A percentile compares a stretch with the other conserved stretches of the same genome.
These are phyloP conservation scores for Fusarium odoratissimum DNA, from an alignment of 2,329 filamentous ascomycete species.

Conservation along the genomic window DNA sequence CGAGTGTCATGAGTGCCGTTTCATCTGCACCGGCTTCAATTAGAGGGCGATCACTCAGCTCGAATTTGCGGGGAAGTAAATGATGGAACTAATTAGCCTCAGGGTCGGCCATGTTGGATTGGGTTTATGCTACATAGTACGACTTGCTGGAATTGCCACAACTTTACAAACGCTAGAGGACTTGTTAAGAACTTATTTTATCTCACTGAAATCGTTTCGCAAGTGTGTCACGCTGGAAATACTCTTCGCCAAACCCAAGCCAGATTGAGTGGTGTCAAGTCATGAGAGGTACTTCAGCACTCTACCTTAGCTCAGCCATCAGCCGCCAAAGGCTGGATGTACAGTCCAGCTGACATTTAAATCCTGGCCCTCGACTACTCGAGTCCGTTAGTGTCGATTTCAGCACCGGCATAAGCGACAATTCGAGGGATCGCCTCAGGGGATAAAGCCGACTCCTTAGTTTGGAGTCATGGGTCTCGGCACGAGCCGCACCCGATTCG, in stretches of 20 bases:
- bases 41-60: background rate
- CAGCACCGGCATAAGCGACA: background rate
- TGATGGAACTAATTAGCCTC: too few relatives aligned
- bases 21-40: background rate
- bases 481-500: slow-evolving; percentile 6
- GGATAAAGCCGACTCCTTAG: background rate
- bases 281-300: background rate
- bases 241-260: background rate
- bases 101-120: background rate
- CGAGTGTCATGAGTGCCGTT: background rate
- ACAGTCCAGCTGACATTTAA: background rate
- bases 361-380: too few relatives aligned
- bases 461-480: slow-evolving; percentile 10
- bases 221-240: background rate
- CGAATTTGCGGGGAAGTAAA: background rate
- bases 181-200: too few relatives aligned
- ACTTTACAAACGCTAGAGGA: accelerated
- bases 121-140: too few relatives aligned
- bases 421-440: background rate
- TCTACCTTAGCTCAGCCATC: background rate
- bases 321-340: background rate
- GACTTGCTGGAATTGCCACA: background rate
- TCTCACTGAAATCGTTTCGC: too few relatives aligned
- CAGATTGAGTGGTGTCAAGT: background rate
- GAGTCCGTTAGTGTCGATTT: background rate